Conservation (phyloP, 1,284 basidiomycete genomes). For the Cystobasidium sp. region DNA sequence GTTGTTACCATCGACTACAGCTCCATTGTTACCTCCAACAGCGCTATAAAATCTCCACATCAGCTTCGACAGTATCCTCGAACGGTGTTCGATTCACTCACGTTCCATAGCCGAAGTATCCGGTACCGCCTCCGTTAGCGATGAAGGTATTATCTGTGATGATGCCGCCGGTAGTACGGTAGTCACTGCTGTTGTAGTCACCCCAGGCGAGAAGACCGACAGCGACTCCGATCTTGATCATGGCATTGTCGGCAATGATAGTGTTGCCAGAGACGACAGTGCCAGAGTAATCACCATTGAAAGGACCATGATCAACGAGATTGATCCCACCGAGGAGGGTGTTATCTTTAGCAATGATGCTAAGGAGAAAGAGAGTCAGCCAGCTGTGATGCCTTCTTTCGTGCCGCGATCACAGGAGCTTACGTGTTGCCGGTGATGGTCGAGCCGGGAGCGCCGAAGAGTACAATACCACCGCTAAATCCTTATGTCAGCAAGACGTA, state of each 20-base stretch:
- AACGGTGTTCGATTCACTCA: neutral
- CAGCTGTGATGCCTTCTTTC: neutral
- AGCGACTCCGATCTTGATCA: slow-evolving; percentile 61
- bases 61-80: neutral
- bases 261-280: slow-evolving; percentile 73
- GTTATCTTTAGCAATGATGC: slow-evolving; percentile 49
- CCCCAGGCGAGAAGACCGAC: slow-evolving; percentile 59
- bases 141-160: slow-evolving; percentile 68
- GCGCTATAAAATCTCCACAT: slow-evolving; percentile 22
- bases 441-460: slow-evolving; percentile 79
- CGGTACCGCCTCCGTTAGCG: slow-evolving; percentile 43
- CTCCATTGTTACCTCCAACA: slow-evolving; percentile 49
- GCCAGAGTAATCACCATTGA: slow-evolving; percentile 68
- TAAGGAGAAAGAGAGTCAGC: neutral
- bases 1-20: slow-evolving; percentile 49
- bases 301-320: slow-evolving; percentile 74
- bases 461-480: slow-evolving; percentile 58
- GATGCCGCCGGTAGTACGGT: slow-evolving; percentile 60
- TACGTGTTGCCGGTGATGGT: slow-evolving; percentile 76
- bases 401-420: slow-evolving; percentile 55
- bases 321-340: slow-evolving; percentile 75
- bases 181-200: slow-evolving; percentile 57
- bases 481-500: slow-evolving; percentile 42
- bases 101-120: slow-evolving; percentile 52
- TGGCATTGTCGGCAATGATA: slow-evolving; percentile 53